A percentile compares a stretch with the other conserved stretches of the same genome.
phyloP scores from a whole-genome alignment of 148 eudicot genomes.

The Pouteria glomerata region DNA sequence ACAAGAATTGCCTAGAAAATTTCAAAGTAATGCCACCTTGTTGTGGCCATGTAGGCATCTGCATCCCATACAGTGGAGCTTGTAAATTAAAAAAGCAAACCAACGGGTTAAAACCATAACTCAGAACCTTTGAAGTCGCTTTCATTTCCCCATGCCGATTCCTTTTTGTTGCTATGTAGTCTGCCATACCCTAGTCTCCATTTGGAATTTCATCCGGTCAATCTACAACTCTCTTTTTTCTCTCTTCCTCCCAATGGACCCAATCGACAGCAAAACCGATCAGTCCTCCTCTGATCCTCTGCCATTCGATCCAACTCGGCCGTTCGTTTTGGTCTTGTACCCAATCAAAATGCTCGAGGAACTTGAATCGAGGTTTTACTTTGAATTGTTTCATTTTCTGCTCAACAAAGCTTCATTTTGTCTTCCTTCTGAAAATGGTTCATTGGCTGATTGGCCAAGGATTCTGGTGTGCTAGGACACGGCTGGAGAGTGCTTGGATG shows the following conservation, averaged over 20 bases:
- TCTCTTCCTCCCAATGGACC: not conserved
- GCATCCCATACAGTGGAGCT: no score
- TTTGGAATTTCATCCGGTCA: constrained; percentile 23
- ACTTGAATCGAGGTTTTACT: constrained; percentile 61
- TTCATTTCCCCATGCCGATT: constrained; percentile 19
- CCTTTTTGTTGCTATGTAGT: constrained; percentile 30
- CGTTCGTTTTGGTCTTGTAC: constrained; percentile 56
- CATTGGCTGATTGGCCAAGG: constrained; percentile 47
- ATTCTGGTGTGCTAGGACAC: constrained; percentile 86
- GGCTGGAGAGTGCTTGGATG: constrained; percentile 84
- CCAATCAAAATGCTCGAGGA: constrained; percentile 70
- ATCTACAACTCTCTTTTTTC: constrained; percentile 14
- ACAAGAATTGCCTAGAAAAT: no score
- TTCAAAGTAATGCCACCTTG: no score
- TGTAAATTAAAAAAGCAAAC: no score
- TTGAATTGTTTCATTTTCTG: constrained; percentile 64
- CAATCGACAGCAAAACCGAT: constrained; percentile 16
- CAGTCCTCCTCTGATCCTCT: constrained; percentile 29
- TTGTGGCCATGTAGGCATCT: no score
- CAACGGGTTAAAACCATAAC: no score
- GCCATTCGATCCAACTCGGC: constrained; percentile 47
- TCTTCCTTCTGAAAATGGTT: constrained; percentile 9
- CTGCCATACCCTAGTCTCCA: constrained; percentile 37
- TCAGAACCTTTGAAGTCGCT: no score
- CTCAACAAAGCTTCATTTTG: constrained; percentile 46